Percentiles rank a stretch among this genome's conserved stretches.
Conservation (phyloP, 371 early-diverging fungal species). For the Mortierella sp. region DNA sequence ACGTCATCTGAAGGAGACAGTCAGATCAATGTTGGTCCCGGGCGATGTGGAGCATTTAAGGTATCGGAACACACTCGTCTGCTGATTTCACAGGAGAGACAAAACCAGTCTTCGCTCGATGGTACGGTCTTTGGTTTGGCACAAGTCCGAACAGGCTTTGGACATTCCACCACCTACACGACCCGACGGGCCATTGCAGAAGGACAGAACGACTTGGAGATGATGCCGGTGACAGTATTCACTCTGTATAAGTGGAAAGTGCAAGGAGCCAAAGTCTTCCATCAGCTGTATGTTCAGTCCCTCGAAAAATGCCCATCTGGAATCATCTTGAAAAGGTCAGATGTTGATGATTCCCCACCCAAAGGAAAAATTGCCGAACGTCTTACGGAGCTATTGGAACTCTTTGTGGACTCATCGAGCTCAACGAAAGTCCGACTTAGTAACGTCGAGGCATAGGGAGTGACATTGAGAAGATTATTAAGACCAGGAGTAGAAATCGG, state of each 20-base stretch:
- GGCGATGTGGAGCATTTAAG: conserved; percentile 10
- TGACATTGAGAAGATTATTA: no score
- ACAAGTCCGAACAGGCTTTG: conserved; percentile 19
- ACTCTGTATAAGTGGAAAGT: conserved; percentile 19
- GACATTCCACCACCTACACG: conserved; percentile 14
- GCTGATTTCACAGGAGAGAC: conserved; percentile 16
- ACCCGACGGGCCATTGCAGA: conserved; percentile 17
- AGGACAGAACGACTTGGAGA: conserved; percentile 3
- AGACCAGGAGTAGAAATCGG: no score
- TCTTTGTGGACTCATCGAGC: conserved; percentile 7
- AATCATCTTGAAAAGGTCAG: conserved; percentile 8
- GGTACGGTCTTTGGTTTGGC: conserved; percentile 11
- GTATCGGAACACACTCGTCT: conserved; percentile 23
- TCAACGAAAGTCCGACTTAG: no score
- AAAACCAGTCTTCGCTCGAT: conserved; percentile 9
- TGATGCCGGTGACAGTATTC: conserved; percentile 19
- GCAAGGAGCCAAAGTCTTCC: conserved; percentile 20
- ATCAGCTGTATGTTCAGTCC: conserved; percentile 18
- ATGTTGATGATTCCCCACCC: conserved; percentile 11
- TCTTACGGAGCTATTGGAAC: conserved; percentile 6
- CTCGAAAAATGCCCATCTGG: conserved; percentile 4
- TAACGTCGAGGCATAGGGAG: no score
- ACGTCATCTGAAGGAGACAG: conserved; percentile 16
- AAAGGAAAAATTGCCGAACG: conserved; percentile 2
- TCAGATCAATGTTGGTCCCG: conserved; percentile 16